Conservation (phyloP, 257 asterid genomes). For the Penstemon newberryi region DNA sequence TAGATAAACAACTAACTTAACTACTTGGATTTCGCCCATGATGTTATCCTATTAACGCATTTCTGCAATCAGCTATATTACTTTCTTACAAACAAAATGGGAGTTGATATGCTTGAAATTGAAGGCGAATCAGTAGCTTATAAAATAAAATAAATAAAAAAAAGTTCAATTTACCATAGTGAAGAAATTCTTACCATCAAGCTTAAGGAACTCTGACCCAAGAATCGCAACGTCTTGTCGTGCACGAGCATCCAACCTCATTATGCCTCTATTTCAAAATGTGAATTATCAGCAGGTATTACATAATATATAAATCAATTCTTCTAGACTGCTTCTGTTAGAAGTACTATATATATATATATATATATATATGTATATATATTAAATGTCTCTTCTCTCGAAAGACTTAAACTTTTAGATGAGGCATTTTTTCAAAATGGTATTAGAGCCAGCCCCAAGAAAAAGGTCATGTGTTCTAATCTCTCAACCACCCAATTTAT, state of each 20-base stretch:
- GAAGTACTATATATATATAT: too few relatives aligned
- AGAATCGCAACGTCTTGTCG: slow-evolving; percentile 90
- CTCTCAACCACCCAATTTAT: too few relatives aligned
- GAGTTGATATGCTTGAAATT: slow-evolving; percentile 16
- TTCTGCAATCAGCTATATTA: not conserved
- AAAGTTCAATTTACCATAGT: slow-evolving; percentile 15
- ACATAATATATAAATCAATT: not conserved
- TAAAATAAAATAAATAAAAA: too few relatives aligned
- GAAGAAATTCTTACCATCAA: slow-evolving; percentile 68
- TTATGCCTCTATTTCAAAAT: slow-evolving; percentile 57
- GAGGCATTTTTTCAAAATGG: too few relatives aligned
- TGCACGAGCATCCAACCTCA: slow-evolving; percentile 89
- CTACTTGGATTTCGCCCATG: not conserved
- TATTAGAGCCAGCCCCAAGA: too few relatives aligned
- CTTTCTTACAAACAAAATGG: not conserved
- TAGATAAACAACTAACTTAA: slow-evolving; percentile 1
- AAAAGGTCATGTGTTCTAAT: too few relatives aligned
- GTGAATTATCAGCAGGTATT: slow-evolving; percentile 23
- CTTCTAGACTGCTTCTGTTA: not conserved
- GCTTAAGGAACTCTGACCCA: slow-evolving; percentile 86
- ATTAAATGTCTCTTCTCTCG: not conserved
- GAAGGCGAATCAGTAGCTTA: not conserved
- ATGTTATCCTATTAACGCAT: not conserved
- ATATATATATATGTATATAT: too few relatives aligned
- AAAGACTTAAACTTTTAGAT: too few relatives aligned